A percentile compares a stretch with the other conserved stretches of the same genome.
Conservation (phyloP, 345 rosid species). For the Chamaenerion angustifolium region DNA sequence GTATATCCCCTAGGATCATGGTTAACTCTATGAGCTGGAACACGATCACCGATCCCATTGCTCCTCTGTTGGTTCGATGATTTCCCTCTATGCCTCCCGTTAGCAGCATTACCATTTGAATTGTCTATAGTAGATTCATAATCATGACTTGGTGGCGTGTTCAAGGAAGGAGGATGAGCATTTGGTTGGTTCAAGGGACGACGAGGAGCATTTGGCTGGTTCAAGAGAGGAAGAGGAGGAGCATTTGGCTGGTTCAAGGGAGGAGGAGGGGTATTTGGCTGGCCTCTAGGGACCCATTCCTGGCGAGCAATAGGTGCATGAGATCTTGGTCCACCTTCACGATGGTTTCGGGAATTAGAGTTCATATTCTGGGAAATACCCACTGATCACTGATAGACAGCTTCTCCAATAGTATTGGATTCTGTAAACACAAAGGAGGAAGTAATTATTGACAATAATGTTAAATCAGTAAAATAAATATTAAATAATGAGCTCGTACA, state of each 20-base stretch:
- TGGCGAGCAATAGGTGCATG: slow-evolving; percentile 29
- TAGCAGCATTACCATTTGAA: slow-evolving; percentile 10
- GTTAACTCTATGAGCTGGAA: slow-evolving; percentile 14
- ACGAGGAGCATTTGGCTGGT: too few relatives aligned
- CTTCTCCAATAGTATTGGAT: too few relatives aligned
- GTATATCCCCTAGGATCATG: slow-evolving; percentile 17
- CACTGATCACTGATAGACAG: too few relatives aligned
- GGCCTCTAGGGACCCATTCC: slow-evolving; percentile 64
- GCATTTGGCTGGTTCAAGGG: slow-evolving; percentile 6
- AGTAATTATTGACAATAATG: too few relatives aligned
- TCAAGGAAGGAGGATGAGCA: slow-evolving; percentile 16
- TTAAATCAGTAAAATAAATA: too few relatives aligned
- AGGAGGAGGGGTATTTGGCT: slow-evolving; percentile 8
- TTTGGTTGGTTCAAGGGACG: neutral
- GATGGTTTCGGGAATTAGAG: slow-evolving; percentile 36
- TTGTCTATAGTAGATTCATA: neutral
- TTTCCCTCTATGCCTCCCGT: slow-evolving; percentile 11
- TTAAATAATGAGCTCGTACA: too few relatives aligned
- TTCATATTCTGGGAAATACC: slow-evolving; percentile 27
- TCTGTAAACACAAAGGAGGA: too few relatives aligned
- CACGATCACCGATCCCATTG: slow-evolving; percentile 1
- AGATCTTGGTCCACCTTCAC: slow-evolving; percentile 36
- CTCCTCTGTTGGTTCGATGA: neutral
- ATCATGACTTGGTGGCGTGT: slow-evolving; percentile 7
- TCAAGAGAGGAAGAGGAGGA: neutral